Percentiles rank a stretch among this genome's conserved stretches.
Conservation (phyloP, 202 grass and related monocot genomes). For the Zoysia matrella region DNA sequence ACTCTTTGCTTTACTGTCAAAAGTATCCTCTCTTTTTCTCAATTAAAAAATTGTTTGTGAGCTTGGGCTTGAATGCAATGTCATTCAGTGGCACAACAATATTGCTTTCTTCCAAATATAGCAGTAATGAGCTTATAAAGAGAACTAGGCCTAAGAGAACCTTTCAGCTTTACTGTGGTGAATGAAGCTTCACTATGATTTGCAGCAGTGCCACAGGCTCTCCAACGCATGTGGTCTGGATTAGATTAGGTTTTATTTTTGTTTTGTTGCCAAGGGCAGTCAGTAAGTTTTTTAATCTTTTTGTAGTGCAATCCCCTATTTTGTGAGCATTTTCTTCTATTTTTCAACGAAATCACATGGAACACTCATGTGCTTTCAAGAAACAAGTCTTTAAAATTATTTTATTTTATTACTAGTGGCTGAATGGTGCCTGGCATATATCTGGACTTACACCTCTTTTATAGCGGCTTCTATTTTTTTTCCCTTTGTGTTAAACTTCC, state of each 20-base stretch:
- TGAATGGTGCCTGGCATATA: neutral
- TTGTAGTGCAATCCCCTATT: neutral
- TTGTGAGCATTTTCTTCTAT: neutral
- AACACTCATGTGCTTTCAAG: neutral
- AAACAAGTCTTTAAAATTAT: neutral
- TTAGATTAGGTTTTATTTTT: neutral
- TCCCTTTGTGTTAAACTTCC: neutral
- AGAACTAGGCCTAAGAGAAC: neutral
- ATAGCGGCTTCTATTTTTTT: neutral
- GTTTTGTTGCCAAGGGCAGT: neutral
- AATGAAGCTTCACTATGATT: neutral
- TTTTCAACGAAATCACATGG: neutral
- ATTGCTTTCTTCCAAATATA: no score
- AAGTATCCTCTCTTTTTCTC: neutral
- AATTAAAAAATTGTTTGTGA: constrained; percentile 17
- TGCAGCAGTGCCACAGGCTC: neutral
- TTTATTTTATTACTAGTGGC: neutral
- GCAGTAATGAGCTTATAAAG: neutral
- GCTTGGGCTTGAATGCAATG: neutral
- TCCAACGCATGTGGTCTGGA: neutral
- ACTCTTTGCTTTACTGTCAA: neutral
- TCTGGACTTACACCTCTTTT: neutral
- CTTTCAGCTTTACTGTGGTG: neutral
- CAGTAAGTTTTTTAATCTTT: no score
- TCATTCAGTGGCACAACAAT: neutral